Percentiles rank a stretch among this genome's conserved stretches.
Evolutionary conservation across 179 eudicot genomes (phyloP).

Genomic region (Beta lomatogona): DNA sequence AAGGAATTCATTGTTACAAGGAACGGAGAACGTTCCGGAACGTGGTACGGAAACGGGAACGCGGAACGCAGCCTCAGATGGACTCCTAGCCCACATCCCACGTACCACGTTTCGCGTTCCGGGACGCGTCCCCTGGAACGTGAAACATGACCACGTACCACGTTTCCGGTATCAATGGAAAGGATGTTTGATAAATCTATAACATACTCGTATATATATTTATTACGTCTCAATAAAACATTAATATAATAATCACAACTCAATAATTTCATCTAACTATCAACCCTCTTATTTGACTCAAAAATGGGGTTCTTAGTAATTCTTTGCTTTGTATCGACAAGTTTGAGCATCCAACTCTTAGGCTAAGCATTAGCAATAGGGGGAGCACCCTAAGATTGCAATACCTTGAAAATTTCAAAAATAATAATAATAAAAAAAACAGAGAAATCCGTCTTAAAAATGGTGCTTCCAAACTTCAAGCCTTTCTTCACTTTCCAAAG

Average conservation of each 20-base stretch:
- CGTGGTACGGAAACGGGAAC: no score
- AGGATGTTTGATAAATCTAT: no score
- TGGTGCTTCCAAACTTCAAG: conserved; percentile 26
- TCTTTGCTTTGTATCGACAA: conserved; percentile 17
- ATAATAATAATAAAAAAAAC: neutral
- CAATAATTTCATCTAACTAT: neutral
- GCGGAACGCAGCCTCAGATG: no score
- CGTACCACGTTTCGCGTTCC: no score
- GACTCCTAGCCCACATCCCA: no score
- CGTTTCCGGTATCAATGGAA: no score
- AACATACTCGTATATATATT: no score
- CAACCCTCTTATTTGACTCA: neutral
- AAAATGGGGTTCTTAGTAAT: neutral
- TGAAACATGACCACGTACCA: no score
- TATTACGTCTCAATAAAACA: no score
- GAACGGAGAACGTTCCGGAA: no score
- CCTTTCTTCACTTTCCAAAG: conserved; percentile 56
- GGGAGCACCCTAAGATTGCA: conserved; percentile 4
- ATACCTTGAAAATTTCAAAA: neutral
- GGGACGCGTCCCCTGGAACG: no score
- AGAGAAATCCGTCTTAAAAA: conserved; percentile 10
- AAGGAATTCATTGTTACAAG: no score
- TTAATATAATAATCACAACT: neutral
- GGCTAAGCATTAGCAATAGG: conserved; percentile 19
- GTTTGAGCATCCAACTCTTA: conserved; percentile 2